Evolutionary conservation across 2,329 filamentous ascomycete genomes (phyloP).

Genomic region (Dactylellina haptotyla): DNA sequence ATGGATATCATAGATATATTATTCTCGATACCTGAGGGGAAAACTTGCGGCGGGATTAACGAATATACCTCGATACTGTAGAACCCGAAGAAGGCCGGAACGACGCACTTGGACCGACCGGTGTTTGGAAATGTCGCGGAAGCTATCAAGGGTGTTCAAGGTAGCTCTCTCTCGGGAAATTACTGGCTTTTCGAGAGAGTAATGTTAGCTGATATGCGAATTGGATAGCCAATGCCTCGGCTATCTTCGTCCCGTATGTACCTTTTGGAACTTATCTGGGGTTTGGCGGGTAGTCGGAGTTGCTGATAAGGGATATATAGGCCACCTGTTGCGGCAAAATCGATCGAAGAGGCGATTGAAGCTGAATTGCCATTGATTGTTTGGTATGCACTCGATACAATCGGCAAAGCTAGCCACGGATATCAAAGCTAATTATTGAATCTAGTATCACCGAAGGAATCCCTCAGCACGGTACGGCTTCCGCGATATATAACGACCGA

Average conservation of each 20-base stretch:
- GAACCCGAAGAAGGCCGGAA: slow-evolving; percentile 97
- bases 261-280: background rate
- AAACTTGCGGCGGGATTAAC: background rate
- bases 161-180: slow-evolving; percentile 34
- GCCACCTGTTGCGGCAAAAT: slow-evolving; percentile 87
- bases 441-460: slow-evolving; percentile 90
- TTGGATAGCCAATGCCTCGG: slow-evolving; percentile 84
- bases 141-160: slow-evolving; percentile 78
- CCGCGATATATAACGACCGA: slow-evolving; percentile 5
- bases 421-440: background rate
- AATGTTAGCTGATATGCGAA: slow-evolving; percentile 13
- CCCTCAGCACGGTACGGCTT: slow-evolving; percentile 83
- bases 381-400: slow-evolving; percentile 67
- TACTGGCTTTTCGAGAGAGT: background rate
- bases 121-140: slow-evolving; percentile 92
- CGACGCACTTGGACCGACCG: slow-evolving; percentile 86
- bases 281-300: background rate
- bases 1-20: background rate
- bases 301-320: slow-evolving; percentile 64
- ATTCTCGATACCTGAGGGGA: background rate
- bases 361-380: slow-evolving; percentile 95
- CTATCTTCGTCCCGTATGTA: slow-evolving; percentile 91
- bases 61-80: background rate
- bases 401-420: background rate
- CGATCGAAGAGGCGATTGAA: slow-evolving; percentile 94